A percentile compares a stretch with the other conserved stretches of the same genome.
Conservation (phyloP, 306 rosid species). For the Ammopiptanthus mongolicus region DNA sequence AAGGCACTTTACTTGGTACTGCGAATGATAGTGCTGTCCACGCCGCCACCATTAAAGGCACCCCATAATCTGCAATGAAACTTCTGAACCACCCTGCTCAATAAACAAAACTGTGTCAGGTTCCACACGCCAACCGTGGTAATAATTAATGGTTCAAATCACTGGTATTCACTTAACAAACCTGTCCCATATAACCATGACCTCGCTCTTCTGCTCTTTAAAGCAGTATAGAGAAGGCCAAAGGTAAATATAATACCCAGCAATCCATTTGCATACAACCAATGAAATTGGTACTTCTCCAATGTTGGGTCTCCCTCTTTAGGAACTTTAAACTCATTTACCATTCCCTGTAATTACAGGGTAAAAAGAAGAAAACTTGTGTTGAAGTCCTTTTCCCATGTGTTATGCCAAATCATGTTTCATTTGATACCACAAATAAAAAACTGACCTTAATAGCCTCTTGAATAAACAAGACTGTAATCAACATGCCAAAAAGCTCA, state of each 20-base stretch:
- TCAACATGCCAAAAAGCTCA: slow-evolving; percentile 85
- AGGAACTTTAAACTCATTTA: slow-evolving; percentile 61
- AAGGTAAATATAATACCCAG: slow-evolving; percentile 64
- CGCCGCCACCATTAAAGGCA: slow-evolving; percentile 68
- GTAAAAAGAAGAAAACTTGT: slow-evolving; percentile 1
- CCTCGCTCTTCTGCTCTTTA: slow-evolving; percentile 80
- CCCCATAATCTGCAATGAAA: slow-evolving; percentile 79
- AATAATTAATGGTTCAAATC: neutral
- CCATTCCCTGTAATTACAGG: slow-evolving; percentile 56
- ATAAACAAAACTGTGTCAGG: neutral
- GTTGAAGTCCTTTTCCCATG: neutral
- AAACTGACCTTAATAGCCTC: slow-evolving; percentile 74
- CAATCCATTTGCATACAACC: slow-evolving; percentile 75
- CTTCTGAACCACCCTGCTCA: slow-evolving; percentile 61
- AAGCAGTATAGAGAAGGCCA: slow-evolving; percentile 69
- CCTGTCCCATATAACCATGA: slow-evolving; percentile 87
- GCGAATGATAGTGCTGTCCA: slow-evolving; percentile 71
- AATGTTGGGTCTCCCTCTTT: slow-evolving; percentile 37
- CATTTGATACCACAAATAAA: neutral
- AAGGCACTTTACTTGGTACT: slow-evolving; percentile 57
- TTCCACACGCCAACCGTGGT: neutral
- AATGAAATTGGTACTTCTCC: slow-evolving; percentile 48
- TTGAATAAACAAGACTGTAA: slow-evolving; percentile 76
- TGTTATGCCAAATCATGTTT: neutral
- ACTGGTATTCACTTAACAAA: slow-evolving; percentile 26